A percentile compares a stretch with the other conserved stretches of the same genome.
phyloP scores from a whole-genome alignment of 1,139 yeast species.

The Hemisphaericaspora xylanilytica region DNA sequence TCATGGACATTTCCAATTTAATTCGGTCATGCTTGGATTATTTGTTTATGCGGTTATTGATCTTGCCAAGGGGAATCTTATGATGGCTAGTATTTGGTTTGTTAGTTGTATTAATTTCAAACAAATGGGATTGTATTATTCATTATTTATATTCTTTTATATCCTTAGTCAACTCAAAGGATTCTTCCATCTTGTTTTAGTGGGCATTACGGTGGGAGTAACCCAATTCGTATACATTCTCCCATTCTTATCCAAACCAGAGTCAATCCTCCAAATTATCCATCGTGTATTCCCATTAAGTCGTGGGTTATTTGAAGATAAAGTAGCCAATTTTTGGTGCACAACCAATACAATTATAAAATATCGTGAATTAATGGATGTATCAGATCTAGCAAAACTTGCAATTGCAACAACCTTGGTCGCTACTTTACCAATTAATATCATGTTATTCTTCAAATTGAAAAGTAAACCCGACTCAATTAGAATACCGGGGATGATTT shows the following conservation, averaged over 20 bases:
- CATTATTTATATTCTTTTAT: slow-evolving; percentile 84
- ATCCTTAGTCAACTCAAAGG: slow-evolving; percentile 48
- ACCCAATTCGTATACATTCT: slow-evolving; percentile 53
- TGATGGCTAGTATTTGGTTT: slow-evolving; percentile 76
- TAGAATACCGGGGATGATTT: slow-evolving; percentile 31
- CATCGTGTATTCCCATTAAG: slow-evolving; percentile 85
- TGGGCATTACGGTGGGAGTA: slow-evolving; percentile 60
- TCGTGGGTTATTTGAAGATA: slow-evolving; percentile 96
- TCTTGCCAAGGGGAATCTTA: slow-evolving; percentile 59
- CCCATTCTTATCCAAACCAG: slow-evolving; percentile 48
- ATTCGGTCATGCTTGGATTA: slow-evolving; percentile 90
- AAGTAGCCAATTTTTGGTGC: slow-evolving; percentile 98
- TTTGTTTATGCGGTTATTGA: slow-evolving; percentile 67
- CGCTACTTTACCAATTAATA: slow-evolving; percentile 67
- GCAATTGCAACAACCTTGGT: slow-evolving; percentile 64
- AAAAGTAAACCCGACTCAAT: slow-evolving; percentile 18
- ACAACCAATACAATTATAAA: slow-evolving; percentile 76
- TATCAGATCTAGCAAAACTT: slow-evolving; percentile 57
- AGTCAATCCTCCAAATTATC: slow-evolving; percentile 36
- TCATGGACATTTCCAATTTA: slow-evolving; percentile 97
- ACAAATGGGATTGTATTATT: slow-evolving; percentile 93
- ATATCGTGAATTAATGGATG: slow-evolving; percentile 55
- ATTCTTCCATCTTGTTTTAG: slow-evolving; percentile 43
- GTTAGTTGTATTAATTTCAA: slow-evolving; percentile 79
- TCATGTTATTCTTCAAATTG: slow-evolving; percentile 52